Conservation (phyloP, 2,329 filamentous ascomycete genomes). For the Ceratocystis diversiconidia region DNA sequence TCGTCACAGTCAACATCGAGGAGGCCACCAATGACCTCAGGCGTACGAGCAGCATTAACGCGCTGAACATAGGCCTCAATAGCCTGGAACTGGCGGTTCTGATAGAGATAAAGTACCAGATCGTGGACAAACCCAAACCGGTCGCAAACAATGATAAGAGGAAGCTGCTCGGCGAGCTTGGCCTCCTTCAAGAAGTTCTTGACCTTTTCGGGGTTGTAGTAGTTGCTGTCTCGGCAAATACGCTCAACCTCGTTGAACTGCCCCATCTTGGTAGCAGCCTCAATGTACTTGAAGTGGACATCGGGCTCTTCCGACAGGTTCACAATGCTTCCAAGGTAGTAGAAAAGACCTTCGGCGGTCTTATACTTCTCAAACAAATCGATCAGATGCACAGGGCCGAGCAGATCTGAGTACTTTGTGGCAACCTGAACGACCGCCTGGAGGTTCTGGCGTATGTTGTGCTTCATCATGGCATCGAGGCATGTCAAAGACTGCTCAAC, state of each 20-base stretch:
- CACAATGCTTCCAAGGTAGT: constrained; percentile 95
- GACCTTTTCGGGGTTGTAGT: constrained; percentile 84
- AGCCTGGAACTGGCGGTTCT: constrained; percentile 97
- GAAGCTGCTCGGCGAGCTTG: constrained; percentile 77
- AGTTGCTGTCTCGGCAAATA: constrained; percentile 85
- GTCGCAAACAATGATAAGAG: constrained; percentile 95
- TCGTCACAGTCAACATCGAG: constrained; percentile 97
- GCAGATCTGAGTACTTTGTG: constrained; percentile 93
- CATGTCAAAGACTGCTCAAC: constrained; percentile 91
- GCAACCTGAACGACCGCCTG: constrained; percentile 89
- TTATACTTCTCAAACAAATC: constrained; percentile 96
- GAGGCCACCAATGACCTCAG: constrained; percentile 81
- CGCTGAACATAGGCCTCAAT: constrained; percentile 97
- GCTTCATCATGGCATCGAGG: constrained; percentile 88
- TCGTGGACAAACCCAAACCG: constrained; percentile 99
- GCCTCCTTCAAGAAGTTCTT: constrained; percentile 99
- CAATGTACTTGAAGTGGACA: constrained; percentile 98
- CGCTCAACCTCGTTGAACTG: constrained; percentile 95
- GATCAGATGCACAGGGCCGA: constrained; percentile 76
- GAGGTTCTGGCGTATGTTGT: constrained; percentile 93
- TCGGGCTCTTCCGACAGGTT: constrained; percentile 91
- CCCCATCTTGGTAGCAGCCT: constrained; percentile 84
- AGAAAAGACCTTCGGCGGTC: constrained; percentile 91
- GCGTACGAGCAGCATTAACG: constrained; percentile 82
- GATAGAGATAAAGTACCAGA: constrained; percentile 88